A percentile compares a stretch with the other conserved stretches of the same genome.
Evolutionary conservation across 2,329 filamentous ascomycete genomes (phyloP).

Genomic region (Aspergillus sp.): DNA sequence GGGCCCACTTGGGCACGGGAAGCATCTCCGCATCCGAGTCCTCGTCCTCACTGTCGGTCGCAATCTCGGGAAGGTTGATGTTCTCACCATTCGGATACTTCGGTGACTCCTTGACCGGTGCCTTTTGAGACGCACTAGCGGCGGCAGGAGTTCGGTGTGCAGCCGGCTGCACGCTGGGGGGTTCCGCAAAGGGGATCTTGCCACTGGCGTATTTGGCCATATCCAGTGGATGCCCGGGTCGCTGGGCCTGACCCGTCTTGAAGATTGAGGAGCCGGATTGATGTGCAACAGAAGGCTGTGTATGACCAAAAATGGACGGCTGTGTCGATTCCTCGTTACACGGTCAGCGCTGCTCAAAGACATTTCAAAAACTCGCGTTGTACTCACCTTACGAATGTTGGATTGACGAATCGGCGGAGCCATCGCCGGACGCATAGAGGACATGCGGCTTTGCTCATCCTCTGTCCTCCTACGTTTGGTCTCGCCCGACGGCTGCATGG

Average conservation of each 20-base stretch:
- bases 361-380: background rate
- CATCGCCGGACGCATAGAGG: constrained; percentile 68
- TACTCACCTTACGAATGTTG: constrained; percentile 59
- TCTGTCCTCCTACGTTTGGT: constrained; percentile 80
- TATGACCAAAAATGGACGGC: constrained; percentile 42
- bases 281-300: constrained; percentile 37
- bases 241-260: constrained; percentile 56
- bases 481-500: constrained; percentile 67
- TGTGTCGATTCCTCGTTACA: constrained; percentile 35
- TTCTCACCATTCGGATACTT: constrained; percentile 85
- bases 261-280: constrained; percentile 37
- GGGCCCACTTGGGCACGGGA: constrained; percentile 77
- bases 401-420: constrained; percentile 84
- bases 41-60: constrained; percentile 90
- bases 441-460: constrained; percentile 61
- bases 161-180: constrained; percentile 52
- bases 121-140: constrained; percentile 47
- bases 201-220: constrained; percentile 86
- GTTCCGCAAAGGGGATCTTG: constrained; percentile 85
- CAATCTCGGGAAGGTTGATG: constrained; percentile 91
- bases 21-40: constrained; percentile 66
- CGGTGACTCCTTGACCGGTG: constrained; percentile 66
- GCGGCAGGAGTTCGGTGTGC: constrained; percentile 68
- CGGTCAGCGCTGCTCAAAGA: background rate
- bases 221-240: constrained; percentile 70